These are phyloP conservation scores for Ambrosia trifida DNA, from an alignment of 129 eudicot genomes.

Conservation along the genomic window DNA sequence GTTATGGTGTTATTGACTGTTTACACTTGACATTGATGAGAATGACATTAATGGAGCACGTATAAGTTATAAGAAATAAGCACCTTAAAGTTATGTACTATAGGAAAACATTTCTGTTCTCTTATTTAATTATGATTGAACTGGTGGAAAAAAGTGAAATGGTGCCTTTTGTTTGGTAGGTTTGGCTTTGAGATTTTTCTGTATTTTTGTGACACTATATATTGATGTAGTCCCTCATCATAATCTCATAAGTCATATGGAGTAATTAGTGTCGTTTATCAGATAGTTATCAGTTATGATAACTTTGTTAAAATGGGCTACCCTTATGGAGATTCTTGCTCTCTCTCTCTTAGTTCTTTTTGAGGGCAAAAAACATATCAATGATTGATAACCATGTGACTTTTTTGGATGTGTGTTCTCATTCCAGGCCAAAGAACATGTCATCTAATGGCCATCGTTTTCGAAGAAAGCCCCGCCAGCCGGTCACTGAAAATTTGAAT, in stretches of 20 bases:
- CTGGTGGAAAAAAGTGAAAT: neutral
- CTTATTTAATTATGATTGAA: neutral
- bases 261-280: neutral
- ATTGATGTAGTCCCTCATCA: neutral
- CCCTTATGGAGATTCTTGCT: neutral
- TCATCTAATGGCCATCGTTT: conserved; percentile 67
- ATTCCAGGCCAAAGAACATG: conserved; percentile 56
- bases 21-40: conserved; percentile 5
- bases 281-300: neutral
- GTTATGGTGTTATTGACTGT: conserved; percentile 7
- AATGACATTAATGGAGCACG: neutral
- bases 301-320: neutral
- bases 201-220: conserved; percentile 8
- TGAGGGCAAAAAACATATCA: neutral
- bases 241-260: neutral
- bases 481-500: conserved; percentile 64
- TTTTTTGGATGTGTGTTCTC: conserved; percentile 20
- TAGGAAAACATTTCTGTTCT: conserved; percentile 1
- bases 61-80: neutral
- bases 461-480: conserved; percentile 68
- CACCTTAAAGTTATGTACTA: neutral
- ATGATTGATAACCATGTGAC: conserved; percentile 15
- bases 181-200: conserved; percentile 21
- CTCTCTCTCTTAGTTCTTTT: neutral
- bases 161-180: neutral